Evolutionary conservation across 306 rosid genomes (phyloP).

Genomic region (Lathyrus aphaca): DNA sequence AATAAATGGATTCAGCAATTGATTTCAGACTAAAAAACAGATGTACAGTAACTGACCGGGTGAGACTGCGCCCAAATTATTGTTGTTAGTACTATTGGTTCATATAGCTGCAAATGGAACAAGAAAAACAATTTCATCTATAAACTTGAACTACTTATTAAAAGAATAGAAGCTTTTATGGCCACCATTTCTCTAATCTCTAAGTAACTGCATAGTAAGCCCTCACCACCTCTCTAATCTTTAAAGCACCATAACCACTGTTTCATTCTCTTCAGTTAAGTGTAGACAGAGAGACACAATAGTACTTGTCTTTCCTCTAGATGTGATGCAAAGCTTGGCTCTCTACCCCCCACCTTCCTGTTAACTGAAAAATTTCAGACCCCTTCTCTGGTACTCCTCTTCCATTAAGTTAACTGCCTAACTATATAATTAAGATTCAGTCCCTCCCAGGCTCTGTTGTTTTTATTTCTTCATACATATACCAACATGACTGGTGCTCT

Average conservation of each 20-base stretch:
- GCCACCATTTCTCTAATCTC: too few species aligned
- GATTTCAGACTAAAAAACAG: too few species aligned
- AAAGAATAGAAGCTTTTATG: too few species aligned
- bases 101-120: too few species aligned
- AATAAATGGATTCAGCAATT: too few species aligned
- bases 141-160: too few species aligned
- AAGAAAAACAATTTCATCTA: too few species aligned
- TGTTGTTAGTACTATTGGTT: too few species aligned
- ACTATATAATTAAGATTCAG: not conserved
- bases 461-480: not conserved
- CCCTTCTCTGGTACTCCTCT: not conserved
- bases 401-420: not conserved
- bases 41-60: too few species aligned
- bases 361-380: not conserved
- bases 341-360: not conserved
- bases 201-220: too few species aligned
- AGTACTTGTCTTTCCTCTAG: not conserved
- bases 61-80: too few species aligned
- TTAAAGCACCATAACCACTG: not conserved
- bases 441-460: not conserved
- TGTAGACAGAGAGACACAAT: not conserved
- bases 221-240: not conserved
- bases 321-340: not conserved
- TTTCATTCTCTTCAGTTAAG: not conserved
- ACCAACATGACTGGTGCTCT: not conserved